phyloP scores from a whole-genome alignment of 106 monocot species.

The Acorus gramineus region DNA sequence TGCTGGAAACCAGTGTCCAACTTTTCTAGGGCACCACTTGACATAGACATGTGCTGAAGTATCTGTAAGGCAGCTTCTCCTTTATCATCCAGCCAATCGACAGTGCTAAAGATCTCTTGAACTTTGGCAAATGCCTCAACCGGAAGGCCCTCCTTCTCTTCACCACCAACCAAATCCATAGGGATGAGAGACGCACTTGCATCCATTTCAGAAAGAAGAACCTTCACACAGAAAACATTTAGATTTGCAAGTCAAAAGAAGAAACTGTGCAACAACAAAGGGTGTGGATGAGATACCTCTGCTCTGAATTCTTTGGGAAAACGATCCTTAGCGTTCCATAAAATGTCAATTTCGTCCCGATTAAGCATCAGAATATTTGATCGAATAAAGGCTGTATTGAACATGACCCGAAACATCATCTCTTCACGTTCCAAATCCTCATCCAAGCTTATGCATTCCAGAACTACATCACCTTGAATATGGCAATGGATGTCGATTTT shows the following conservation, averaged over 20 bases:
- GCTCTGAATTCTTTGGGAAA: constrained; percentile 82
- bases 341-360: constrained; percentile 83
- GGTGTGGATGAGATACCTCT: constrained; percentile 35
- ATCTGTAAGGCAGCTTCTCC: constrained; percentile 42
- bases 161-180: constrained; percentile 32
- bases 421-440: constrained; percentile 65
- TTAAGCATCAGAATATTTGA: constrained; percentile 96
- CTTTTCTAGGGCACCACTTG: constrained; percentile 22
- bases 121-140: constrained; percentile 82
- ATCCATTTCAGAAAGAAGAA: constrained; percentile 89
- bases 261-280: too few species aligned
- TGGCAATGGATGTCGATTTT: constrained; percentile 86
- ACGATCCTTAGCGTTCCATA: constrained; percentile 81
- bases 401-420: constrained; percentile 97
- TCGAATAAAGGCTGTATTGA: constrained; percentile 92
- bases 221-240: constrained; percentile 36
- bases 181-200: constrained; percentile 20
- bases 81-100: constrained; percentile 58
- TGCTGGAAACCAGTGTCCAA: constrained; percentile 19
- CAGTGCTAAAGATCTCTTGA: constrained; percentile 74
- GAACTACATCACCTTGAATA: constrained; percentile 91
- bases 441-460: constrained; percentile 82
- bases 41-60: constrained; percentile 32
- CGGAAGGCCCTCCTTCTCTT: constrained; percentile 81
- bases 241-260: background rate